phyloP scores from a whole-genome alignment of 495 filamentous ascomycete genomes.

The Corynascus novoguineensis region DNA sequence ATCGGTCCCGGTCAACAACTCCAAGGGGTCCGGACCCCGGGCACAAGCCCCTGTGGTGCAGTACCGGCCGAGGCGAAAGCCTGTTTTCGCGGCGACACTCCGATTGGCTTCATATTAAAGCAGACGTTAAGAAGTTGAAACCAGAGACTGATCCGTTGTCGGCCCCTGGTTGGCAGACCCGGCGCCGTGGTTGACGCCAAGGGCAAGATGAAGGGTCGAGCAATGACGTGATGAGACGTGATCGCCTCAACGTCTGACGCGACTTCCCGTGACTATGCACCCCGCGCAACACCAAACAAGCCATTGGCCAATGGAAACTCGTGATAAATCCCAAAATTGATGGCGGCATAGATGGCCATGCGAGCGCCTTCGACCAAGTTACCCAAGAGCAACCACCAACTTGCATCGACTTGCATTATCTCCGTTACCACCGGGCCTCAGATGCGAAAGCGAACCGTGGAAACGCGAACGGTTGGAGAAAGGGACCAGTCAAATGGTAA shows the following conservation, averaged over 20 bases:
- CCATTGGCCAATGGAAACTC: constrained; percentile 9
- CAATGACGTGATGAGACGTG: constrained; percentile 27
- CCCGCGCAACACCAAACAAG: too few species aligned
- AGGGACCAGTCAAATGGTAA: not conserved
- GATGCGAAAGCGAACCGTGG: constrained; percentile 7
- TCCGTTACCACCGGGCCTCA: not conserved
- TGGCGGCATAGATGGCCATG: constrained; percentile 1
- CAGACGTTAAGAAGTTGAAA: not conserved
- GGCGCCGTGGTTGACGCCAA: not conserved
- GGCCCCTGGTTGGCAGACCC: not conserved
- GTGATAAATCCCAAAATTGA: not conserved
- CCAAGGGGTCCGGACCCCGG: too few species aligned
- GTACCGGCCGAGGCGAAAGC: too few species aligned
- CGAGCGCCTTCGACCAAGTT: not conserved
- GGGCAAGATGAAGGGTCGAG: not conserved
- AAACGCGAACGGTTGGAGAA: not conserved
- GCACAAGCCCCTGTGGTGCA: too few species aligned
- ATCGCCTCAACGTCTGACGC: constrained; percentile 18
- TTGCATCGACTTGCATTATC: constrained; percentile 3
- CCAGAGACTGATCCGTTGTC: not conserved
- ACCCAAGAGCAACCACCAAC: not conserved
- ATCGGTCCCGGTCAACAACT: too few species aligned
- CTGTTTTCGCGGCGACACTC: too few species aligned
- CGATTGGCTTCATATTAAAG: too few species aligned
- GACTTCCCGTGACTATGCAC: not conserved